A percentile compares a stretch with the other conserved stretches of the same genome.
phyloP scores from a whole-genome alignment of 805 yeast species.

The Metschnikowia anglica region DNA sequence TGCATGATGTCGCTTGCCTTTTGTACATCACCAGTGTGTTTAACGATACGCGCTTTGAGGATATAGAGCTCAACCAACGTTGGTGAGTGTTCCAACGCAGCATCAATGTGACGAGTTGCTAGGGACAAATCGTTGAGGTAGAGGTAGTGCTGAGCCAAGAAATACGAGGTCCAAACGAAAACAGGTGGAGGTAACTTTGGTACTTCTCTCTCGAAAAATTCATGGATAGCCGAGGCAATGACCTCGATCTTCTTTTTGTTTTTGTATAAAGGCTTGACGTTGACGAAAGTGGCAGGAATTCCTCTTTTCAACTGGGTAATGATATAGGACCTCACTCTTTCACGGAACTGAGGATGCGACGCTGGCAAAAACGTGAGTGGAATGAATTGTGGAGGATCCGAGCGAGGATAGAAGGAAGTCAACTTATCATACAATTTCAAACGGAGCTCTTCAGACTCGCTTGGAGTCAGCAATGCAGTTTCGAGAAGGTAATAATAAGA shows the following conservation, averaged over 20 bases:
- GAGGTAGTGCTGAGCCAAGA: constrained; percentile 75
- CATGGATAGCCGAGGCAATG: constrained; percentile 54
- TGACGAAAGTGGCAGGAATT: constrained; percentile 86
- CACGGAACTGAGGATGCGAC: constrained; percentile 45
- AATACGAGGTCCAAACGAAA: constrained; percentile 70
- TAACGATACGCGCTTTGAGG: constrained; percentile 74
- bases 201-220: constrained; percentile 39
- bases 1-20: constrained; percentile 68
- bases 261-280: constrained; percentile 76
- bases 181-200: constrained; percentile 42
- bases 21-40: constrained; percentile 60
- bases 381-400: constrained; percentile 75
- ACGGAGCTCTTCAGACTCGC: constrained; percentile 48
- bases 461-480: constrained; percentile 52
- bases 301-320: constrained; percentile 66
- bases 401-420: constrained; percentile 69
- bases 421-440: constrained; percentile 63
- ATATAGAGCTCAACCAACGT: constrained; percentile 81
- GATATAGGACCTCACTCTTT: constrained; percentile 54
- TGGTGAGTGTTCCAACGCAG: constrained; percentile 72
- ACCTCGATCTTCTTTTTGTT: constrained; percentile 38
- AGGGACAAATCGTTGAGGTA: constrained; percentile 48
- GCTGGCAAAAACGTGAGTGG: constrained; percentile 74
- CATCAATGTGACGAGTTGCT: constrained; percentile 59
- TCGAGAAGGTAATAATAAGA: constrained; percentile 69